A percentile compares a stretch with the other conserved stretches of the same genome.
phyloP scores from a whole-genome alignment of 495 filamentous ascomycete genomes.

The Penicillium herquei region DNA sequence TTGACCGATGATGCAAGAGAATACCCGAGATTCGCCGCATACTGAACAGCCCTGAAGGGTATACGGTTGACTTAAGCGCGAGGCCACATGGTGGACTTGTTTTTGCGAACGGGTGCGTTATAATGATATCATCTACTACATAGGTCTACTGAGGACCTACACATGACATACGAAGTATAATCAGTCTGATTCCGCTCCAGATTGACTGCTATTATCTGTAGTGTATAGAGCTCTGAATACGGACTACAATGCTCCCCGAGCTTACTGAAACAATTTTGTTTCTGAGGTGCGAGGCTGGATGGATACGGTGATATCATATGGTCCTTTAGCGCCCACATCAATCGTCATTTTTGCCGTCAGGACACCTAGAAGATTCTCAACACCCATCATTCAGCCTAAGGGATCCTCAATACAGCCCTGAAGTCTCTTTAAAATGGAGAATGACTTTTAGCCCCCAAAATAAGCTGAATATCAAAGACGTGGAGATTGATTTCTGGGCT shows the following conservation, averaged over 20 bases:
- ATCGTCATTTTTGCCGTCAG: constrained; percentile 1
- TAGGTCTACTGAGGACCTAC: background rate
- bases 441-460: background rate
- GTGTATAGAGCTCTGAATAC: no score
- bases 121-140: background rate
- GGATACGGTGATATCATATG: background rate
- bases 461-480: background rate
- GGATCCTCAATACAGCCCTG: background rate
- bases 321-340: background rate
- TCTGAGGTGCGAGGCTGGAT: background rate
- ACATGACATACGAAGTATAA: no score
- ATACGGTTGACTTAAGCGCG: background rate
- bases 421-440: background rate
- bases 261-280: no score
- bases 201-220: no score
- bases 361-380: background rate
- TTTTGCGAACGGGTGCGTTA: background rate
- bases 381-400: background rate
- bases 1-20: background rate
- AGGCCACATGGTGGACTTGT: background rate
- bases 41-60: background rate
- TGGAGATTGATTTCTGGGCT: background rate
- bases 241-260: no score
- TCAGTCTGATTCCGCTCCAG: no score
- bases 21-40: background rate